These are phyloP conservation scores for Yamadazyma ubonensis DNA, from an alignment of 805 yeast genomes.

Conservation along the genomic window DNA sequence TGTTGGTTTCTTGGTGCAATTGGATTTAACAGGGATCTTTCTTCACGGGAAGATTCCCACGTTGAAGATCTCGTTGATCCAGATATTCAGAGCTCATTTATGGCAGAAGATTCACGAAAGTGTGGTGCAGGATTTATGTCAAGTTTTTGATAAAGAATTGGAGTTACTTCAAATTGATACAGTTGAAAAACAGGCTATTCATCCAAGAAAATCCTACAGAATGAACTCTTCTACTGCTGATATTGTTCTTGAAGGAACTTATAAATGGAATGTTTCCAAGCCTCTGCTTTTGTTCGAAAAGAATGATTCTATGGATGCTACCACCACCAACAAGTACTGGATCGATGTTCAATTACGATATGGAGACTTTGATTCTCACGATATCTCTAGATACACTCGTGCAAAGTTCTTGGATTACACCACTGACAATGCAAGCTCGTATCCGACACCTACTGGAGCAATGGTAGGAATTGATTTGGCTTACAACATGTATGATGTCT, in stretches of 20 bases:
- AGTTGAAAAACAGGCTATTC: constrained; percentile 89
- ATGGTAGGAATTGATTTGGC: constrained; percentile 91
- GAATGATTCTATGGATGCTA: constrained; percentile 60
- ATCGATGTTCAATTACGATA: constrained; percentile 91
- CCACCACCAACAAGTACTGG: constrained; percentile 77
- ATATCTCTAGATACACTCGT: constrained; percentile 87
- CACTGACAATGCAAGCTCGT: constrained; percentile 75
- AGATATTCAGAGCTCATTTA: constrained; percentile 93
- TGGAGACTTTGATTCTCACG: constrained; percentile 98
- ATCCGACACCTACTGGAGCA: constrained; percentile 92
- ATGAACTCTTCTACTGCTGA: constrained; percentile 97
- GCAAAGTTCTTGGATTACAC: constrained; percentile 94
- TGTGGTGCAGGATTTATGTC: constrained; percentile 89
- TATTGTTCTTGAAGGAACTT: constrained; percentile 68
- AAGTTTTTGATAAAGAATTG: constrained; percentile 83
- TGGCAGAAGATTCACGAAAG: constrained; percentile 99
- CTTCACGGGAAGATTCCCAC: constrained; percentile 98
- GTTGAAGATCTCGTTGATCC: constrained; percentile 89
- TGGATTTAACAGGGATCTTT: constrained; percentile 95
- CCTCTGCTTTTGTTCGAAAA: constrained; percentile 80
- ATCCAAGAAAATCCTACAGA: constrained; percentile 94
- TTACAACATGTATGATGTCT: constrained; percentile 92
- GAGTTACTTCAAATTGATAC: constrained; percentile 79
- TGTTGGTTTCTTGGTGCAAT: constrained; percentile 94
- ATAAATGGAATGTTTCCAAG: constrained; percentile 77